phyloP scores from a whole-genome alignment of 176 grass and related monocot species.

The Aechmea fasciata region DNA sequence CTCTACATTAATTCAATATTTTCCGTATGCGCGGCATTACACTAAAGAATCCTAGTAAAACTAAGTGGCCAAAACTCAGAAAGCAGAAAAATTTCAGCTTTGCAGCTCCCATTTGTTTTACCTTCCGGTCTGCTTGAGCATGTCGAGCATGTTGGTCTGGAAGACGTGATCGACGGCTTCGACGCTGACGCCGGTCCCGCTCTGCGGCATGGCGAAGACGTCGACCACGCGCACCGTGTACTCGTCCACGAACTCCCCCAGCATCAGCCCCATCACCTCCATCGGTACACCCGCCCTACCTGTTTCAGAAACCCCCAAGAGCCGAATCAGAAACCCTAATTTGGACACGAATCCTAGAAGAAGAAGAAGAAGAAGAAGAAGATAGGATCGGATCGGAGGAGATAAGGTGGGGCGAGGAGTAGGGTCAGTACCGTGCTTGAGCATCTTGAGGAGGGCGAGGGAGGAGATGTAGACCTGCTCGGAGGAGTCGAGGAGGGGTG shows the following conservation, averaged over 20 bases:
- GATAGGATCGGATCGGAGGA: too few species aligned
- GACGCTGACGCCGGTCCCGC: constrained; percentile 87
- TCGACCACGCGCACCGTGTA: constrained; percentile 94
- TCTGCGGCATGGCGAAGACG: constrained; percentile 98
- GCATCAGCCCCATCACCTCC: constrained; percentile 99
- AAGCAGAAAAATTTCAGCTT: neutral
- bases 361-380: neutral
- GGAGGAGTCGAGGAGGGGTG: constrained; percentile 89
- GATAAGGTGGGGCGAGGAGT: neutral
- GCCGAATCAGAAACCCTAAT: neutral
- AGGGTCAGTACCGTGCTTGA: constrained; percentile 70
- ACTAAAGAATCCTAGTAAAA: too few species aligned
- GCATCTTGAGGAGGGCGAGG: constrained; percentile 98
- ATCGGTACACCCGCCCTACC: constrained; percentile 90
- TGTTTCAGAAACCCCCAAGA: neutral
- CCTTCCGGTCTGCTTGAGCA: constrained; percentile 99
- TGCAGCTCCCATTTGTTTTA: constrained; percentile 63
- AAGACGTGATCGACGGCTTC: constrained; percentile 97
- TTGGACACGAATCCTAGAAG: constrained; percentile 11
- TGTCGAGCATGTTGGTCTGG: constrained; percentile 99
- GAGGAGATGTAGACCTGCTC: constrained; percentile 99
- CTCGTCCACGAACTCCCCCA: constrained; percentile 93
- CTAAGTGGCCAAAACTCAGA: neutral
- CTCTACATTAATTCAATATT: too few species aligned
- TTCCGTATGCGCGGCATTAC: too few species aligned